Evolutionary conservation across 2,329 filamentous ascomycete genomes (phyloP), one percentile per base, ranked within the genome.

Genomic region (Trichoderma koningii): DNA sequence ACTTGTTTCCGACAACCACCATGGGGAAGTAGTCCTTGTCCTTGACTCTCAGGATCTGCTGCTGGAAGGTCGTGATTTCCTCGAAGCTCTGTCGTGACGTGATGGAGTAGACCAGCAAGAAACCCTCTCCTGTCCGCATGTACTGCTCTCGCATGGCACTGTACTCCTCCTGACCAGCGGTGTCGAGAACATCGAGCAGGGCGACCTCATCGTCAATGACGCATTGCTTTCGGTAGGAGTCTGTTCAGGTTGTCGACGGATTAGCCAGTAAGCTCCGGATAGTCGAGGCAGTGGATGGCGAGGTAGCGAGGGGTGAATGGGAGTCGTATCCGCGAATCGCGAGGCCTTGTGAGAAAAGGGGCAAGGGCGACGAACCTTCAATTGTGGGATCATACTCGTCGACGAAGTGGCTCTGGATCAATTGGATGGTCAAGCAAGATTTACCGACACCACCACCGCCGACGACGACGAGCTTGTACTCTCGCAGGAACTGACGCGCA

Each of bases 11-110:
- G 48, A 98, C 95, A 52, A 99, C 91, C 66, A 98, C 97, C 83
- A 99, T 98, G 72, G 95, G 95, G 83, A 99, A 99, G 79, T 97
- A 97, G 81, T 99, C 95, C 87, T 97, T 98, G 83, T 98, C 95
- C 86, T 99, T 99, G 73, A 99, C 95, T 72, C 95, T 85, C 72
- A 99, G 84, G 76, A 99, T 99, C 81, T 99, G 95, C 84, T 98
- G 93, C 80, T 98, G 93, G 81, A 98, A 98, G 55, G 93, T 97
- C 80, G 93, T 90, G 79, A 99, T 98, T 82, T 99, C 95, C 77
- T 99, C 94, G 75, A 97, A 98, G 74, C 92, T 96, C 80, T 97
- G 93, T 75, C 93, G 88, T 75, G 94, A 97, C 64, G 92, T 97
- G 82, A 99, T 99, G 71, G 93, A 97, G 85, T 98, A 98, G 74